phyloP scores from a whole-genome alignment of 2,329 filamentous ascomycete species.

The Cercospora sesami region DNA sequence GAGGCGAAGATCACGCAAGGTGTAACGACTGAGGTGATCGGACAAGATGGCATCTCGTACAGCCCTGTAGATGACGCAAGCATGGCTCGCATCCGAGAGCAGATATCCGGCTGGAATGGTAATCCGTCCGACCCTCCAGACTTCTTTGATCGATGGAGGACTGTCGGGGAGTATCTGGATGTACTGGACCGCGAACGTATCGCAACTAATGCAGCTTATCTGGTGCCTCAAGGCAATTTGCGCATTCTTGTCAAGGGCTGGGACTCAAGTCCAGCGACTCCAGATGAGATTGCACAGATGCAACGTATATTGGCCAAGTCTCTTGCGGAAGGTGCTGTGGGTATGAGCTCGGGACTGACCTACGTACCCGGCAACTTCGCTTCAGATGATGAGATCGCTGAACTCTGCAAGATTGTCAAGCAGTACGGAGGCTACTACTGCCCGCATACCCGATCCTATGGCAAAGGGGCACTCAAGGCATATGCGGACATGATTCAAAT shows the following conservation, averaged over 20 bases:
- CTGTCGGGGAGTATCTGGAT: constrained; percentile 32
- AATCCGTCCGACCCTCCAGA: constrained; percentile 29
- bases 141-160: constrained; percentile 35
- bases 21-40: constrained; percentile 35
- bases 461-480: constrained; percentile 33
- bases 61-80: constrained; percentile 30
- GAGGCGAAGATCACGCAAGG: constrained; percentile 36
- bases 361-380: constrained; percentile 36
- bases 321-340: constrained; percentile 33
- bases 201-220: constrained; percentile 34
- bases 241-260: constrained; percentile 34
- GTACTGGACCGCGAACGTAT: constrained; percentile 29
- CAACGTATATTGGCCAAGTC: constrained; percentile 25
- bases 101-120: constrained; percentile 37
- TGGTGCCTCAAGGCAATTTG: constrained; percentile 37
- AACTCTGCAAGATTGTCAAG: constrained; percentile 32
- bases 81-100: constrained; percentile 31
- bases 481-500: constrained; percentile 35
- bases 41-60: constrained; percentile 37
- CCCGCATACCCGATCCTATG: constrained; percentile 34
- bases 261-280: constrained; percentile 26
- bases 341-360: constrained; percentile 34
- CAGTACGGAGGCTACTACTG: constrained; percentile 34
- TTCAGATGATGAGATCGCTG: constrained; percentile 28
- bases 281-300: constrained; percentile 30